Evolutionary conservation across 805 yeast genomes (phyloP).

Genomic region (Teunomyces atbi): DNA sequence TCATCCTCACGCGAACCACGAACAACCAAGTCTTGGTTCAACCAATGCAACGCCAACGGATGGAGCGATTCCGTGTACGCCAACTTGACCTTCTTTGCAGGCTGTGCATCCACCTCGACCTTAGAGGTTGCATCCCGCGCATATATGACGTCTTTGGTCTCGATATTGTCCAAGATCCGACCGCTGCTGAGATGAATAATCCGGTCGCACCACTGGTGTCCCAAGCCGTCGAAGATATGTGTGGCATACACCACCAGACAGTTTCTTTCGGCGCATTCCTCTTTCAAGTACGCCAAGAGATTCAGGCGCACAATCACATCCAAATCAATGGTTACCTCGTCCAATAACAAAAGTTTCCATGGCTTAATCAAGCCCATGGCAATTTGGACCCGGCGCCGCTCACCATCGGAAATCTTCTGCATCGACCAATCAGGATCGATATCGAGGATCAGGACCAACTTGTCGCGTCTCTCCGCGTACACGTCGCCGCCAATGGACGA

Average conservation of each 20-base stretch:
- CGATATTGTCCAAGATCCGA: constrained; percentile 37
- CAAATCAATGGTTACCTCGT: constrained; percentile 95
- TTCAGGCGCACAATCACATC: constrained; percentile 88
- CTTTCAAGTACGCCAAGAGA: constrained; percentile 63
- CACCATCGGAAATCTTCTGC: constrained; percentile 92
- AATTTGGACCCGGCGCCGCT: constrained; percentile 88
- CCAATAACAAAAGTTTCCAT: constrained; percentile 83
- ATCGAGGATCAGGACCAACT: constrained; percentile 73
- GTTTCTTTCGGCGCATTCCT: constrained; percentile 68
- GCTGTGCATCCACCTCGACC: constrained; percentile 21
- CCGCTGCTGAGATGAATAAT: constrained; percentile 79
- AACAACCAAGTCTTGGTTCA: constrained; percentile 47
- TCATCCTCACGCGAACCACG: constrained; percentile 57
- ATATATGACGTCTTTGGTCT: constrained; percentile 28
- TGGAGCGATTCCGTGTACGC: constrained; percentile 55
- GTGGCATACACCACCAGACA: constrained; percentile 91
- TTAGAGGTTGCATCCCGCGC: constrained; percentile 27
- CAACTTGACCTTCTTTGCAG: constrained; percentile 30
- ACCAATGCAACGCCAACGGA: constrained; percentile 73
- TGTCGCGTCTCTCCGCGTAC: constrained; percentile 73
- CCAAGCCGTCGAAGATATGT: constrained; percentile 94
- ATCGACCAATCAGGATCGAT: constrained; percentile 89
- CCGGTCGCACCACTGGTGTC: constrained; percentile 78
- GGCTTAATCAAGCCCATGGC: constrained; percentile 92
- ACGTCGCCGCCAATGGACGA: constrained; percentile 71